phyloP scores from a whole-genome alignment of 192 early-diverging fungal genomes.

The Linnemannia schmuckeri region DNA sequence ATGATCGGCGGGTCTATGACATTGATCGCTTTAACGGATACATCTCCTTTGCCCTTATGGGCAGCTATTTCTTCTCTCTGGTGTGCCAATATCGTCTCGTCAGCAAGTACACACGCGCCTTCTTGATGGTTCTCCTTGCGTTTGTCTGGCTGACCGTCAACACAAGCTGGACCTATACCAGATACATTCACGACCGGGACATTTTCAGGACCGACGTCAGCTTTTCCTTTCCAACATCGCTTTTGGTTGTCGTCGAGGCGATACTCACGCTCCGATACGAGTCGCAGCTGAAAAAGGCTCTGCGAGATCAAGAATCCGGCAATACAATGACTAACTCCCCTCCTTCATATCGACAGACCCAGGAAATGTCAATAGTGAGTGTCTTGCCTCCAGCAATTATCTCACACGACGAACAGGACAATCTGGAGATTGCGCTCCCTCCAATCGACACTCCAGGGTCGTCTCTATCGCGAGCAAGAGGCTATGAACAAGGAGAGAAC shows the following conservation, averaged over 20 bases:
- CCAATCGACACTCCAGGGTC: background rate
- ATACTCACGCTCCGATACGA: background rate
- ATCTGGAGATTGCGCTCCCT: background rate
- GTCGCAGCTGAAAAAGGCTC: background rate
- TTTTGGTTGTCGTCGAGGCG: background rate
- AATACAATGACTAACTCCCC: background rate
- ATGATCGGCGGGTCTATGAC: background rate
- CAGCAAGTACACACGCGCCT: background rate
- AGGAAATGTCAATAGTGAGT: background rate
- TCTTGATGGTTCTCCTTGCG: slow-evolving; percentile 2
- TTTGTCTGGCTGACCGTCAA: background rate
- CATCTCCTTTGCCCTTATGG: background rate
- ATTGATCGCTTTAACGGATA: background rate
- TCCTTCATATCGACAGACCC: background rate
- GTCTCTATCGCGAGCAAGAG: background rate
- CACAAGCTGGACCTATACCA: background rate
- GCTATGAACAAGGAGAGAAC: background rate
- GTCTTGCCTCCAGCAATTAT: background rate
- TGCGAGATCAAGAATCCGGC: background rate
- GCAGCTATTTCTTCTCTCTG: background rate
- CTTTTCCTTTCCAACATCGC: background rate
- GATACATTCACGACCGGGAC: background rate
- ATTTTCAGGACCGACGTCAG: background rate
- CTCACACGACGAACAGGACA: background rate
- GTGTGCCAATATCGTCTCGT: background rate